Evolutionary conservation across 768 basidiomycete genomes (phyloP).

Genomic region (Pleurotus cornucopiae): DNA sequence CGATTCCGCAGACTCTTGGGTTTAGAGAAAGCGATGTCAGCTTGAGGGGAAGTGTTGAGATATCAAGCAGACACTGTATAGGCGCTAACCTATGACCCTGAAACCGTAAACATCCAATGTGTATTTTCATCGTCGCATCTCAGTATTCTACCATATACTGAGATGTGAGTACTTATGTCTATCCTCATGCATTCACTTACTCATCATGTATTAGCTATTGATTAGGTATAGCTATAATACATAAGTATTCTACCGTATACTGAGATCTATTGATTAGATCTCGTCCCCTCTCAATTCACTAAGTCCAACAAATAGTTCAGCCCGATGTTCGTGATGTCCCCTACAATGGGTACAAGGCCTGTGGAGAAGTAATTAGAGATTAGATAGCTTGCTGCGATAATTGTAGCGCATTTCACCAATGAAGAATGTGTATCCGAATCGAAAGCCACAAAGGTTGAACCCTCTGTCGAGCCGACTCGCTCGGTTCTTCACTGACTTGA

Average conservation of each 20-base stretch:
- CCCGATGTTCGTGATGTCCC: slow-evolving; percentile 56
- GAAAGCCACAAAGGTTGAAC: slow-evolving; percentile 72
- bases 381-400: neutral
- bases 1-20: neutral
- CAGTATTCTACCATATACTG: neutral
- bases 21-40: neutral
- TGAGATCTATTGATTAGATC: too few species aligned
- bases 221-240: too few species aligned
- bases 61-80: neutral
- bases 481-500: slow-evolving; percentile 69
- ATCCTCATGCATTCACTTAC: too few species aligned
- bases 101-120: neutral
- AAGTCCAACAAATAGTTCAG: slow-evolving; percentile 50
- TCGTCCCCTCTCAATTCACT: too few species aligned
- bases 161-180: neutral
- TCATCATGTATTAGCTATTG: too few species aligned
- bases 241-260: too few species aligned
- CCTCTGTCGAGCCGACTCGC: slow-evolving; percentile 89
- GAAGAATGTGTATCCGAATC: slow-evolving; percentile 85
- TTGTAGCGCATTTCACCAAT: slow-evolving; percentile 34
- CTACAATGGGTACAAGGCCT: slow-evolving; percentile 62
- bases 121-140: neutral
- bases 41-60: slow-evolving; percentile 1
- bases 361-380: neutral
- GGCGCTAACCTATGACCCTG: neutral